These are phyloP conservation scores for Cystobasidium pallidum DNA, from an alignment of 1,284 basidiomycete genomes.

Conservation along the genomic window DNA sequence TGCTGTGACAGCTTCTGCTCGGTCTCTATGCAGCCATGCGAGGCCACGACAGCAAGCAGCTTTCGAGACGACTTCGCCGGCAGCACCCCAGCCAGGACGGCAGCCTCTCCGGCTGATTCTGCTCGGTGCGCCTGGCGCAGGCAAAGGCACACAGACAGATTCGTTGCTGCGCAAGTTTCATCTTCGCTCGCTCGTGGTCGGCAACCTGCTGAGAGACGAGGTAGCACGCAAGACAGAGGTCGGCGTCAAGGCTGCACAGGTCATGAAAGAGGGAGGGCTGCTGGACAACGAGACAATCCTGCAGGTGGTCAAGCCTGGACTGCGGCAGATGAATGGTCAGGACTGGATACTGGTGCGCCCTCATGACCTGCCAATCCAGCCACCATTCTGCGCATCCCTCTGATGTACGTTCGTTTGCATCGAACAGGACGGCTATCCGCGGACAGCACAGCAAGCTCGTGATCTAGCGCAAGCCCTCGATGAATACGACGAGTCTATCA, in stretches of 20 bases:
- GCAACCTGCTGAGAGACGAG: conserved; percentile 77
- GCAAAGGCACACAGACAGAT: conserved; percentile 70
- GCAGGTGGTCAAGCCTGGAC: conserved; percentile 70
- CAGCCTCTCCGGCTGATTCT: conserved; percentile 38
- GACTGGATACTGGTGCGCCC: conserved; percentile 45
- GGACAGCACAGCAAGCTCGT: conserved; percentile 85
- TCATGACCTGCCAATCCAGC: neutral
- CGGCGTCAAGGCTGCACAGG: conserved; percentile 70
- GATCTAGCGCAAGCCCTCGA: conserved; percentile 67
- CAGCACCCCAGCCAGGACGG: conserved; percentile 11
- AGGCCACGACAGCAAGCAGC: conserved; percentile 10
- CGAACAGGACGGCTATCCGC: conserved; percentile 96
- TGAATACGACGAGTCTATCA: conserved; percentile 62
- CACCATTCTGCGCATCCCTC: neutral
- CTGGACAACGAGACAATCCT: conserved; percentile 74
- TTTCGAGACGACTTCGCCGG: conserved; percentile 22
- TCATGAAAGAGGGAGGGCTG: conserved; percentile 73
- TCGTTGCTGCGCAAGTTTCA: conserved; percentile 67
- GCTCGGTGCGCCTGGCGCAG: conserved; percentile 50
- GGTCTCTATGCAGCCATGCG: neutral
- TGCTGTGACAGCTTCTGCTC: conserved; percentile 2
- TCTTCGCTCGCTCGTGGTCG: conserved; percentile 71
- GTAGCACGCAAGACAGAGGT: conserved; percentile 74
- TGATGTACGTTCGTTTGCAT: conserved; percentile 58
- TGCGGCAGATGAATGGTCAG: conserved; percentile 69